Evolutionary conservation across 805 yeast genomes (phyloP).

Genomic region (Metschnikowia kunwiensis): DNA sequence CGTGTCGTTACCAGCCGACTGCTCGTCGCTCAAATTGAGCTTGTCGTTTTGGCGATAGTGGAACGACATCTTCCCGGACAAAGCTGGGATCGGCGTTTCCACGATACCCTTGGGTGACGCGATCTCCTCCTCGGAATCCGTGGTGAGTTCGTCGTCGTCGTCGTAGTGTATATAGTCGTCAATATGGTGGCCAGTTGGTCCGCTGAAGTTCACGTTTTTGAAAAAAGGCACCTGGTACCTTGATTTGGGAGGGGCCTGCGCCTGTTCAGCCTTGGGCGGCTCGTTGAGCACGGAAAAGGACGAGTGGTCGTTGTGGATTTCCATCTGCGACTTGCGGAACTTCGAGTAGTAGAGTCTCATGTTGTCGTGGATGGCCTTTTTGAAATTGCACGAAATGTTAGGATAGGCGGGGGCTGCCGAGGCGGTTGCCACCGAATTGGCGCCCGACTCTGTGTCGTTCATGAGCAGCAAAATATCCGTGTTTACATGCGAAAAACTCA

Average conservation of each 20-base stretch:
- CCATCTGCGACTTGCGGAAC: constrained; percentile 28
- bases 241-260: constrained; percentile 7
- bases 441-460: constrained; percentile 17
- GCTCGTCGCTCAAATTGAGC: constrained; percentile 25
- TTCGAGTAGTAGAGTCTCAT: constrained; percentile 31
- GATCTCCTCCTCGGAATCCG: constrained; percentile 16
- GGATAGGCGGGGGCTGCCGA: constrained; percentile 3
- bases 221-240: constrained; percentile 33
- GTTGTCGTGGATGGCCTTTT: constrained; percentile 38
- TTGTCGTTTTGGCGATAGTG: constrained; percentile 37
- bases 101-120: constrained; percentile 10
- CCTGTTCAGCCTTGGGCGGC: constrained; percentile 2
- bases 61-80: constrained; percentile 32
- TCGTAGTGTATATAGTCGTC: constrained; percentile 38
- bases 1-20: constrained; percentile 9
- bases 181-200: constrained; percentile 26
- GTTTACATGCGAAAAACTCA: constrained; percentile 32
- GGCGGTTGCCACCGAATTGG: neutral
- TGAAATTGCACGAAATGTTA: constrained; percentile 29
- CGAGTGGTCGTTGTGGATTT: constrained; percentile 32
- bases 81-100: constrained; percentile 13
- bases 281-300: constrained; percentile 30
- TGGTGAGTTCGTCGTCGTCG: constrained; percentile 17
- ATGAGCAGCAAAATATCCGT: constrained; percentile 31
- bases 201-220: constrained; percentile 35